phyloP scores from a whole-genome alignment of 2,329 filamentous ascomycete species.

The Raffaelea deltoideospora region DNA sequence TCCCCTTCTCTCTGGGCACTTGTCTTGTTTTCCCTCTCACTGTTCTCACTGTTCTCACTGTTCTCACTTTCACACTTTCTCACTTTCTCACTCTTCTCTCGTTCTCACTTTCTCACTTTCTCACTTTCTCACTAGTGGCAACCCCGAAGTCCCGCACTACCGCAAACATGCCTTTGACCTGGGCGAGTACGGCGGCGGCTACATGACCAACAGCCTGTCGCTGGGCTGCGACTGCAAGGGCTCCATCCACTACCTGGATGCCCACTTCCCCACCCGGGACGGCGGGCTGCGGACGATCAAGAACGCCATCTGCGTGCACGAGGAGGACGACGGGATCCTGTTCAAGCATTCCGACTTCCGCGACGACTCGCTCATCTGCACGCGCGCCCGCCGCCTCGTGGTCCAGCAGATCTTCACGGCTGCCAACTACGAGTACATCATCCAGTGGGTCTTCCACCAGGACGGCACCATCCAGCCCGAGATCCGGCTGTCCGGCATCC shows the following conservation, averaged over 20 bases:
- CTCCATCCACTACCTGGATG: constrained; percentile 82
- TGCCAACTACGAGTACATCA: constrained; percentile 77
- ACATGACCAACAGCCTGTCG: constrained; percentile 66
- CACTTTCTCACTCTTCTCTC: neutral
- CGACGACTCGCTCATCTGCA: constrained; percentile 75
- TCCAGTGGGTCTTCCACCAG: constrained; percentile 30
- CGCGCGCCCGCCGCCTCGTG: constrained; percentile 70
- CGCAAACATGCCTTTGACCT: constrained; percentile 71
- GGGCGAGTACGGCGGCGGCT: constrained; percentile 59
- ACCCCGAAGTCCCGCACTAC: constrained; percentile 66
- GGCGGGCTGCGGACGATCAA: constrained; percentile 71
- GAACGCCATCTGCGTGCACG: constrained; percentile 90
- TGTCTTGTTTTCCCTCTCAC: no score
- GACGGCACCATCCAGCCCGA: constrained; percentile 87
- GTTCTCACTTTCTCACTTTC: neutral
- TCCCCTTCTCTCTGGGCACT: no score
- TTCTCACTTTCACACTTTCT: neutral
- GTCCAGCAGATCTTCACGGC: constrained; percentile 89
- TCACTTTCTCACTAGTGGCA: constrained; percentile 27
- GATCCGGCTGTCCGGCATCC: constrained; percentile 79
- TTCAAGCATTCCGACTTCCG: constrained; percentile 95
- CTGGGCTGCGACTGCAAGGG: constrained; percentile 81
- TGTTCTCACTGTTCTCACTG: no score
- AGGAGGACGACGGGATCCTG: constrained; percentile 80
- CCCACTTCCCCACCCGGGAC: constrained; percentile 63